Evolutionary conservation across 1,139 yeast genomes (phyloP), one percentile per base, ranked within the genome.

Genomic region (Taphrina confusa): DNA sequence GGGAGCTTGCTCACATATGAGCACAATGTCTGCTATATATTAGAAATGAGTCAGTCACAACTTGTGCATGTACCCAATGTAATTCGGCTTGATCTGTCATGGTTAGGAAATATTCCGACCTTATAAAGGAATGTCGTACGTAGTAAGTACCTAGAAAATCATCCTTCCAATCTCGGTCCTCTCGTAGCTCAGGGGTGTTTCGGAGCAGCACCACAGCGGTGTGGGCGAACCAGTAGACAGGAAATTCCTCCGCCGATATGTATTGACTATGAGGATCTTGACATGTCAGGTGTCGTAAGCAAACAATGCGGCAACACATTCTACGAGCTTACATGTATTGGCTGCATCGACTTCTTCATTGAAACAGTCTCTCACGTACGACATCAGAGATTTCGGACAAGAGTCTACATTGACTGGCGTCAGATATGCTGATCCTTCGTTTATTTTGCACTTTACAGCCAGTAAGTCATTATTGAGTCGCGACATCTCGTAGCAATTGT

Each of bases 171-270:
- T 18, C 69, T 64, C 76, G 75, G 71, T 4, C 76, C 22, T 57
- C 63, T 27, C 14, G 39, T 25, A 64, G 59, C 5, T 61, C 81
- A 3, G 82, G 78, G 68, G 85, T 90, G 3, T 92, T 97, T 23
- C 87, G 76, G 11, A 90, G 84, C 95, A 92, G 86, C 14, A 91
- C 73, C 11, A 74, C 96, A 0, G 89, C 87, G 72, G 89, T 87
- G 9, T 88, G 81, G 8, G 85, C 84, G 71, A 92, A 90, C 97
- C 97, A 91, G 69, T 85, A 85, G 64, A 81, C 80, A 66, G 81
- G 84, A 71, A 91, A 92, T 63, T 85, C 84, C 54, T 85, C 87
- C 50, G 85, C 12, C 20, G 45, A 36, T 34, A 54, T 31, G 23
- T 44, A 37, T 5, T 42, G 30, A 34, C 44, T 27, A 20, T 54